Base-by-base conservation (phyloP, 169 alveolate genomes). In the Plasmodium gonderi region DNA sequence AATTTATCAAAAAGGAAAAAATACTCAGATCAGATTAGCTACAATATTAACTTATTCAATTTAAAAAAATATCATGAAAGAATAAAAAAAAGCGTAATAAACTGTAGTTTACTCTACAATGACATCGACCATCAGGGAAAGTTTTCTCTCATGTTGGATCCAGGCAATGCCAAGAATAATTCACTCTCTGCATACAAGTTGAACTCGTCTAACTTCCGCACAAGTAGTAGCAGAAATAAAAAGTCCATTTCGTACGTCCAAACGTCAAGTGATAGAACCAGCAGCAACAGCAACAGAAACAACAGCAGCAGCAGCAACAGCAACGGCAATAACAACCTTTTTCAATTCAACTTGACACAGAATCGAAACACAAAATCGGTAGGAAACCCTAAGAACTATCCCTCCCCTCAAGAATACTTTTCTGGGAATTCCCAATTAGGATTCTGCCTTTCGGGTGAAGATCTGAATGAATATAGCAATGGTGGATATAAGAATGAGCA, bases 1-100 rank as follows among this genome's bases (percentile, higher is more conserved):
- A 87, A 60, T 12, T 7, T 76, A 60, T 75, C 47, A 1, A 87
- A 68, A 20, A 87, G 69, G 79, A 87, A 76, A 78, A 85, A 85
- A 29, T 74, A 74, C 31, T 85, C 92, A 1, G 92, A 85, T 54
- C 83, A 85, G 78, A 72, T 85, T 17, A 74, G 29, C 42, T 85
- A 85, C 33, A 47, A 74, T 44, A 74, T 23, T 29, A 85, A 72
- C n/a, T n/a, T 85, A 31, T 64, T 51, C 12, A 47, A 85, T 12
- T 85, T 85, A 77, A 75, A 85, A 54, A 74, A 85, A 65, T 77
- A 74, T 26, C 69, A 85, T 36, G 92, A 77, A 75, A 26, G 26
- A 3, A 72, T 85, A 20, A 72, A 85, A 85, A 76, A 72, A 38
- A 87, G 49, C 17, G 49, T 40, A 0, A 74, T 36, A n/a, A 82